A percentile compares a stretch with the other conserved stretches of the same genome.
phyloP scores from a whole-genome alignment of 2,329 filamentous ascomycete species.

The Tolypocladium ophioglossoides region DNA sequence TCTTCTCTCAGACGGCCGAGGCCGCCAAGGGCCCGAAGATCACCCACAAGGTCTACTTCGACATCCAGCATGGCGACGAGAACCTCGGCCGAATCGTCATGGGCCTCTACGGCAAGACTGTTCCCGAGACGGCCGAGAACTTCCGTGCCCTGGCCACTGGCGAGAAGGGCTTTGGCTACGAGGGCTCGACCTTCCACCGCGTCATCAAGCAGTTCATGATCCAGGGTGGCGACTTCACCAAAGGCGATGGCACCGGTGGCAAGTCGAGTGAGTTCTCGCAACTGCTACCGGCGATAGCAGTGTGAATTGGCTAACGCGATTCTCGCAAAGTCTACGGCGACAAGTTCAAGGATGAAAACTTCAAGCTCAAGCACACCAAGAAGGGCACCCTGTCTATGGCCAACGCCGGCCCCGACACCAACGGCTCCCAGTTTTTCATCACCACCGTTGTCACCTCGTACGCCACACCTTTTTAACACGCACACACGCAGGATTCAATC shows the following conservation, averaged over 20 bases:
- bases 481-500: background rate
- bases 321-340: constrained; percentile 57
- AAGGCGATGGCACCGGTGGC: constrained; percentile 70
- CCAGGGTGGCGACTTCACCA: constrained; percentile 83
- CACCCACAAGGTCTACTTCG: constrained; percentile 90
- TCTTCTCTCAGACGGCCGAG: constrained; percentile 64
- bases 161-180: constrained; percentile 78
- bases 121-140: constrained; percentile 65
- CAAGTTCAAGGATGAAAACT: constrained; percentile 85
- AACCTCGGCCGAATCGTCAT: constrained; percentile 65
- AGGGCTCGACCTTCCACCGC: constrained; percentile 77
- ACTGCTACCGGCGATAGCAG: background rate
- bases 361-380: constrained; percentile 89
- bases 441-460: constrained; percentile 71
- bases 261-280: constrained; percentile 57
- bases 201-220: constrained; percentile 91
- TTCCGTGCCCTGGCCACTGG: constrained; percentile 73
- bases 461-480: constrained; percentile 15
- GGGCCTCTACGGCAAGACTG: constrained; percentile 79
- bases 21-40: constrained; percentile 86
- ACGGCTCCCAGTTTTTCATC: constrained; percentile 86
- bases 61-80: constrained; percentile 68
- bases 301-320: constrained; percentile 10
- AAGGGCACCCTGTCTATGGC: constrained; percentile 77
- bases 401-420: constrained; percentile 77